These are phyloP conservation scores for Flammula alnicola DNA, from an alignment of 1,284 basidiomycete genomes.

Conservation along the genomic window DNA sequence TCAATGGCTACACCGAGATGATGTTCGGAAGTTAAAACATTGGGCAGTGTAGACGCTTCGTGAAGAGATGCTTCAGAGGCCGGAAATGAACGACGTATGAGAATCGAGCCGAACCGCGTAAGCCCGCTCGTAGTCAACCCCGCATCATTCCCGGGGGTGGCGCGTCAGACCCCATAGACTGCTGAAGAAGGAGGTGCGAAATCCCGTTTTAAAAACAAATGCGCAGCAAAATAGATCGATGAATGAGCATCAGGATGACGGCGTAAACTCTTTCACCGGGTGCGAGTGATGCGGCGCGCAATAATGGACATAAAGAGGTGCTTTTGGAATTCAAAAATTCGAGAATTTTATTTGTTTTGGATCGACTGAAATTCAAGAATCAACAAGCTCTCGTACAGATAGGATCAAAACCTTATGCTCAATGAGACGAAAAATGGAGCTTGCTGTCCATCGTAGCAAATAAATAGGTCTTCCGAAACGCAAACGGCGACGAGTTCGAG, in stretches of 20 bases:
- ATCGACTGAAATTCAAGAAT: no score
- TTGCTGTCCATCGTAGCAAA: no score
- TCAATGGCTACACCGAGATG: neutral
- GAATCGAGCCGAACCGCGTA: conserved; percentile 1
- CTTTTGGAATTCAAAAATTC: neutral
- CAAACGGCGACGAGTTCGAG: no score
- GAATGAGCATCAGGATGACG: neutral
- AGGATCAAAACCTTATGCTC: no score
- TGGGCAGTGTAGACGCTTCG: neutral
- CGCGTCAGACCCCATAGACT: conserved; percentile 3
- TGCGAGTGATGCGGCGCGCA: neutral
- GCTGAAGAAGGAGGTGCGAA: neutral
- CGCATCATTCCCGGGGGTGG: conserved; percentile 1
- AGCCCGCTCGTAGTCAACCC: neutral
- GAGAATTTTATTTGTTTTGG: no score
- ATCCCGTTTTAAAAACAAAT: neutral
- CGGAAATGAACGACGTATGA: neutral
- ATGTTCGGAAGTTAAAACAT: neutral
- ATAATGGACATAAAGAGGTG: neutral
- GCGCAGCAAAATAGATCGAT: neutral
- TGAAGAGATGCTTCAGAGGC: neutral
- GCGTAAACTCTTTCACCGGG: neutral
- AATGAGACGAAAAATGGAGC: no score
- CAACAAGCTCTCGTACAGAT: no score
- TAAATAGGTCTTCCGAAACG: no score